phyloP scores from a whole-genome alignment of 257 asterid genomes.

The Solanum pinnatisectum region DNA sequence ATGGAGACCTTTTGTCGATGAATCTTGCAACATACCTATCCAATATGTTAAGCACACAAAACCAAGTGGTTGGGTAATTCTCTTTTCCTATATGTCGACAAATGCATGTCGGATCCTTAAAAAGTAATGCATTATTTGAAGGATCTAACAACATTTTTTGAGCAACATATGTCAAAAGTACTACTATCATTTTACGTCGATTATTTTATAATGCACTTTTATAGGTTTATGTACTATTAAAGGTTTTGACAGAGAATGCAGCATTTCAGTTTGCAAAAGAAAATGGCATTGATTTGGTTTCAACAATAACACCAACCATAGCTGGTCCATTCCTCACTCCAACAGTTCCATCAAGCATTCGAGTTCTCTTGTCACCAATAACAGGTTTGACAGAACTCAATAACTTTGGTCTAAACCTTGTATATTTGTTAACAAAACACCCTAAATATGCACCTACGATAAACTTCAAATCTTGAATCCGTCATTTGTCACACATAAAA shows the following conservation, averaged over 20 bases:
- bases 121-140: neutral
- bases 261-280: constrained; percentile 59
- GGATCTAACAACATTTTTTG: neutral
- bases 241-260: constrained; percentile 65
- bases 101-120: neutral
- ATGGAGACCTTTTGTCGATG: constrained; percentile 58
- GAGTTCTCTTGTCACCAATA: constrained; percentile 60
- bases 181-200: neutral
- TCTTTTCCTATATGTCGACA: neutral
- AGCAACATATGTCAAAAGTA: neutral
- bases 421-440: neutral
- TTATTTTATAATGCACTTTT: neutral
- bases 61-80: constrained; percentile 67
- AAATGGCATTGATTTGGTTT: constrained; percentile 55
- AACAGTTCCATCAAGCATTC: constrained; percentile 66
- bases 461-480: neutral
- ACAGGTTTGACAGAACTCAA: constrained; percentile 27
- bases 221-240: constrained; percentile 61
- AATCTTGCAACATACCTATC: constrained; percentile 37
- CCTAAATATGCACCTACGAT: neutral
- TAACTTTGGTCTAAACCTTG: neutral
- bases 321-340: constrained; percentile 81
- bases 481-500: neutral
- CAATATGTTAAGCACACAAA: neutral
- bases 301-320: constrained; percentile 61